Evolutionary conservation across 1,284 basidiomycete genomes (phyloP).

Genomic region (Inonotus hispidus): DNA sequence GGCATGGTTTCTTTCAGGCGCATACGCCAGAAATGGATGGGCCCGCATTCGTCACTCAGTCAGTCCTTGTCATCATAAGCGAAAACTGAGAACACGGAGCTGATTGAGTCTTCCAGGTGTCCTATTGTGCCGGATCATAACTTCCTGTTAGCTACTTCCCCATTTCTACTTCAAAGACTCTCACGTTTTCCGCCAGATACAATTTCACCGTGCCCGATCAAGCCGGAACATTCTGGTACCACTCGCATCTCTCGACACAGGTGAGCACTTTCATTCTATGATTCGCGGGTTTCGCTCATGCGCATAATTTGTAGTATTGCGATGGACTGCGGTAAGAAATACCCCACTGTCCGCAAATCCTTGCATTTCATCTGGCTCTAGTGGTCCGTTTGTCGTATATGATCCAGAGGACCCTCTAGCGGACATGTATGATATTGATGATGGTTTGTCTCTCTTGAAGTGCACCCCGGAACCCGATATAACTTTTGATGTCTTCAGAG

Average conservation of each 20-base stretch:
- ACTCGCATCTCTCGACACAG: constrained; percentile 30
- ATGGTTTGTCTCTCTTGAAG: constrained; percentile 27
- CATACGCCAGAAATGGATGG: constrained; percentile 35
- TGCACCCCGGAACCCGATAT: not conserved
- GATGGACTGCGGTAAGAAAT: constrained; percentile 30
- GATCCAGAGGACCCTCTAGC: constrained; percentile 36
- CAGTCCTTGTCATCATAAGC: not conserved
- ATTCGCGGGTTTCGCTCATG: not conserved
- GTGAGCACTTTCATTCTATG: not conserved
- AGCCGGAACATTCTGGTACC: constrained; percentile 28
- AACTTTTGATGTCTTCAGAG: not conserved
- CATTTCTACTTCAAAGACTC: not conserved
- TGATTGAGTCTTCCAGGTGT: constrained; percentile 1
- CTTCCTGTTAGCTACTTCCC: constrained; percentile 19
- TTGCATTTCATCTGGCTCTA: constrained; percentile 4
- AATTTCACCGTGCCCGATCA: constrained; percentile 27
- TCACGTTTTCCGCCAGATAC: constrained; percentile 16
- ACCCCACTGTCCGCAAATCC: constrained; percentile 16
- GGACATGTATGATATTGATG: constrained; percentile 37
- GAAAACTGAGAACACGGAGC: not conserved
- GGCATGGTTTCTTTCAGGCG: constrained; percentile 43
- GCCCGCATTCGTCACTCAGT: constrained; percentile 35
- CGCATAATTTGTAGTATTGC: constrained; percentile 22
- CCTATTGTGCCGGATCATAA: constrained; percentile 27
- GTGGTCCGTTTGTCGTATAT: constrained; percentile 35